Percentiles rank a stretch among this genome's conserved stretches.
Evolutionary conservation across 352 stramenopile genomes (phyloP).

Genomic region (Globisporangium abappressorium): DNA sequence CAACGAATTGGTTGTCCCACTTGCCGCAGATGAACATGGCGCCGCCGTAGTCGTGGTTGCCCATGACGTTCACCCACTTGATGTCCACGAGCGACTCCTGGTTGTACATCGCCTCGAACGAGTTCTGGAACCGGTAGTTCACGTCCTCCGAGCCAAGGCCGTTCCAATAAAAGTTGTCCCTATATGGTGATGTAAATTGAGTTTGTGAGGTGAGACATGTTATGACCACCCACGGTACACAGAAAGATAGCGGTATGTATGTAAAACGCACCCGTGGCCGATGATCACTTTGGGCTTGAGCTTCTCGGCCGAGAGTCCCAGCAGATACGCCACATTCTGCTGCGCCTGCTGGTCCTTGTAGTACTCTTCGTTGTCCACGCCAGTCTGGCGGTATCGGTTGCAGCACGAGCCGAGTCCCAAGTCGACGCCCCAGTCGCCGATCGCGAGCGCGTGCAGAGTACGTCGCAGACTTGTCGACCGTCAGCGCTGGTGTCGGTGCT

Average conservation of each 20-base stretch:
- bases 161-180: constrained; percentile 75
- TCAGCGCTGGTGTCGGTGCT: constrained; percentile 17
- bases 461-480: constrained; percentile 33
- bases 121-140: constrained; percentile 58
- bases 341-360: constrained; percentile 76
- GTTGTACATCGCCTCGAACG: constrained; percentile 67
- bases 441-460: constrained; percentile 66
- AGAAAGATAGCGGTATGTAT: too few relatives aligned
- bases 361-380: constrained; percentile 50
- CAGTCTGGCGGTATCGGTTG: constrained; percentile 64
- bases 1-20: constrained; percentile 56
- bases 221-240: too few relatives aligned
- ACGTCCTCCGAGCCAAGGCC: constrained; percentile 62
- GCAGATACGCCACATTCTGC: constrained; percentile 54
- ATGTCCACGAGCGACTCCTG: constrained; percentile 40
- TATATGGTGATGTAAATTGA: constrained; percentile 7
- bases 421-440: constrained; percentile 69
- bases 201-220: neutral
- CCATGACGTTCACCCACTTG: constrained; percentile 70
- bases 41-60: constrained; percentile 71
- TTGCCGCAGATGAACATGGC: constrained; percentile 79
- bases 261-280: constrained; percentile 41
- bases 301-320: constrained; percentile 55
- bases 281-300: constrained; percentile 63
- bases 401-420: constrained; percentile 66